Percentiles rank a stretch among this genome's conserved stretches.
phyloP scores from a whole-genome alignment of 108 stramenopile genomes.

The Discostella pseudostelligera region DNA sequence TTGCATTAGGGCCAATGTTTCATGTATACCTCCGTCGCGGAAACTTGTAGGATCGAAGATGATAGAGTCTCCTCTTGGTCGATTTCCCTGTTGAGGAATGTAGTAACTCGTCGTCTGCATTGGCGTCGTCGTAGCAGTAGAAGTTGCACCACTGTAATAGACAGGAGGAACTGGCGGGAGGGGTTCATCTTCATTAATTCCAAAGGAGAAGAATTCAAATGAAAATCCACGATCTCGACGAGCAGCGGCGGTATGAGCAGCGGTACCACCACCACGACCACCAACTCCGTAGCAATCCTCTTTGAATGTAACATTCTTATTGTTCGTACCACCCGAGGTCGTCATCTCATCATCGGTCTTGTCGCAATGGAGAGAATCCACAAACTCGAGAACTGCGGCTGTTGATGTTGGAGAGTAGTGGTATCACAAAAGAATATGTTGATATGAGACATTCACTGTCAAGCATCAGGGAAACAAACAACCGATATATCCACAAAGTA shows the following conservation, averaged over 20 bases:
- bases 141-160: background rate
- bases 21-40: constrained; percentile 88
- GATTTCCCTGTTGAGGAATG: constrained; percentile 6
- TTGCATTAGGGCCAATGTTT: constrained; percentile 62
- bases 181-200: constrained; percentile 65
- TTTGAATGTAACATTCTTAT: constrained; percentile 28
- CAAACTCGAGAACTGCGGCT: constrained; percentile 68
- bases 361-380: constrained; percentile 38
- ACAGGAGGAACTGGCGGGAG: constrained; percentile 36
- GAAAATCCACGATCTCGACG: constrained; percentile 77
- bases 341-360: background rate
- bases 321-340: constrained; percentile 6
- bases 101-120: background rate
- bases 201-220: constrained; percentile 89
- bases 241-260: constrained; percentile 1
- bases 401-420: background rate
- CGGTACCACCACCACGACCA: background rate
- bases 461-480: too few species aligned
- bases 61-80: constrained; percentile 88
- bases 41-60: constrained; percentile 90
- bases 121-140: constrained; percentile 3
- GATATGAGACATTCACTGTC: too few species aligned
- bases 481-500: too few species aligned
- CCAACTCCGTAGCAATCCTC: constrained; percentile 13
- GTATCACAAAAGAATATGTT: background rate